Conservation (phyloP, 1,139 yeast species). For the Pneumocystis carinii region DNA sequence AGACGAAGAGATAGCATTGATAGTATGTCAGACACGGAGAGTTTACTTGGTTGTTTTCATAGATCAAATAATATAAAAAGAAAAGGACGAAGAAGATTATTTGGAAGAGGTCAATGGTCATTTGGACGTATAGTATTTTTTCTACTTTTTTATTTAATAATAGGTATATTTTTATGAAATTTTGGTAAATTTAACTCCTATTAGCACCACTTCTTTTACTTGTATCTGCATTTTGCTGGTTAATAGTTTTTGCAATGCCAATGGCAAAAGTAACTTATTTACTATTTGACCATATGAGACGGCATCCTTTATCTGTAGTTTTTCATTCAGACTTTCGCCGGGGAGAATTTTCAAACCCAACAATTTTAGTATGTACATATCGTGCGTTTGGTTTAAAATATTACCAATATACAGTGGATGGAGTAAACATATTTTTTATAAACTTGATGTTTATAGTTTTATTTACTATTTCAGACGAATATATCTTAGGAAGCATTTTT, state of each 20-base stretch:
- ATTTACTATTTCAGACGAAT: constrained; percentile 72
- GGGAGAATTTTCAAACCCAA: constrained; percentile 22
- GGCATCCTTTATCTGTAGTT: constrained; percentile 77
- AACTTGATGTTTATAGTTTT: constrained; percentile 66
- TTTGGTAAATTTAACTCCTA: not conserved
- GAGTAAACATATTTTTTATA: constrained; percentile 84
- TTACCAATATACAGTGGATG: constrained; percentile 90
- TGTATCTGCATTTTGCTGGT: constrained; percentile 56
- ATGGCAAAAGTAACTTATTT: constrained; percentile 67
- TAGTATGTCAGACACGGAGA: constrained; percentile 3
- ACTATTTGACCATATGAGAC: constrained; percentile 61
- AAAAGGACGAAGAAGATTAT: constrained; percentile 33
- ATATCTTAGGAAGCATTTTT: constrained; percentile 40
- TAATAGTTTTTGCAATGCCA: constrained; percentile 78
- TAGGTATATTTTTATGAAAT: constrained; percentile 46
- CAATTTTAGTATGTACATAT: constrained; percentile 63
- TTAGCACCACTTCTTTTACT: constrained; percentile 18
- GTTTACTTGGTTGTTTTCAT: constrained; percentile 14
- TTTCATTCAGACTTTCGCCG: constrained; percentile 31
- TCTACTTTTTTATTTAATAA: constrained; percentile 48
- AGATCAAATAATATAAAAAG: not conserved
- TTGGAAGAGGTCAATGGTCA: constrained; percentile 91
- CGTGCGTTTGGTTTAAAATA: constrained; percentile 84
- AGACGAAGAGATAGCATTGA: not conserved
- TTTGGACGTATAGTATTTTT: constrained; percentile 69